Percentiles rank a stretch among this genome's conserved stretches.
Evolutionary conservation across 371 early-diverging fungal species (phyloP).

Genomic region (Scutellospora calospora): DNA sequence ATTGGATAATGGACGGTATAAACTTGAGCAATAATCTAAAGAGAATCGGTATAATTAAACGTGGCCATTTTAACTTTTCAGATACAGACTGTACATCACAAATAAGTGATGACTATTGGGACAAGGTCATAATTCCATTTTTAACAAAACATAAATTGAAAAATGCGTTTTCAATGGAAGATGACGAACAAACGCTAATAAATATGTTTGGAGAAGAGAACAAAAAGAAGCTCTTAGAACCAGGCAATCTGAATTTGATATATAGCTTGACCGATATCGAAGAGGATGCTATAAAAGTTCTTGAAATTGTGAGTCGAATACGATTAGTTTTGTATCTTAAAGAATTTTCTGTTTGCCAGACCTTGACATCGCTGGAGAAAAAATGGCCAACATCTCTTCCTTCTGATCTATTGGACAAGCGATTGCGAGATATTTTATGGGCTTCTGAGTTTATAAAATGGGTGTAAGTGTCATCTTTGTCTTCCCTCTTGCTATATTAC

Average conservation of each 20-base stretch:
- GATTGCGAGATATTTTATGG: conserved; percentile 24
- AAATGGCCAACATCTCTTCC: conserved; percentile 23
- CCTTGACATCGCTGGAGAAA: conserved; percentile 6
- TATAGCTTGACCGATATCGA: conserved; percentile 6
- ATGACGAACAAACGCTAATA: conserved; percentile 2
- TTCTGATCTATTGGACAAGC: conserved; percentile 30
- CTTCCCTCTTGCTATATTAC: not conserved
- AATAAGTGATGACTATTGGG: conserved; percentile 31
- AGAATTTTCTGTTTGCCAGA: conserved; percentile 26
- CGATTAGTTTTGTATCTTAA: conserved; percentile 23
- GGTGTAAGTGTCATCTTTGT: conserved; percentile 27
- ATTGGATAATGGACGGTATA: conserved; percentile 12
- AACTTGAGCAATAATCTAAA: conserved; percentile 19
- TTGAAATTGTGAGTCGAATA: conserved; percentile 37
- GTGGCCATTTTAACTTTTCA: conserved; percentile 34
- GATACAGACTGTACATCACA: conserved; percentile 9
- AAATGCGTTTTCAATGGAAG: conserved; percentile 10
- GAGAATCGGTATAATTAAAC: conserved; percentile 23
- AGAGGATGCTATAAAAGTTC: conserved; percentile 21
- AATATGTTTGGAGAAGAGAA: conserved; percentile 29
- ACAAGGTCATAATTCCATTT: conserved; percentile 17
- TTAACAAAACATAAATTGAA: conserved; percentile 18
- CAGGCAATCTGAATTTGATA: conserved; percentile 22
- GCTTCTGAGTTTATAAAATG: conserved; percentile 39
- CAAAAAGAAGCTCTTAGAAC: conserved; percentile 32